Evolutionary conservation across 441 rosid species (phyloP).

Genomic region (Brassica hybrid): DNA sequence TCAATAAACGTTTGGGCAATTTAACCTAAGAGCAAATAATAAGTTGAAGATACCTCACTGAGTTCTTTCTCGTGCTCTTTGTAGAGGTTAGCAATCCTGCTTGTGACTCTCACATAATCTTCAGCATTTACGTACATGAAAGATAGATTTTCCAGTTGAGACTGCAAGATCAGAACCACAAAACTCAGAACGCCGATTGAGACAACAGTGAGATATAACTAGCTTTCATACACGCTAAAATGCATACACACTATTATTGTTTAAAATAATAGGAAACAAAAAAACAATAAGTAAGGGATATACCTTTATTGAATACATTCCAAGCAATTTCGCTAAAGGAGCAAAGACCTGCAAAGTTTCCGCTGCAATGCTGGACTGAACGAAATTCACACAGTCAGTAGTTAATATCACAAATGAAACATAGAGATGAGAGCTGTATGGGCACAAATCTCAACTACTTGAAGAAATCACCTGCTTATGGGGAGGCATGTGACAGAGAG

Average conservation of each 20-base stretch:
- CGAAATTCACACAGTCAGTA: slow-evolving; percentile 40
- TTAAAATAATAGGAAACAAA: slow-evolving; percentile 2
- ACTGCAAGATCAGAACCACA: neutral
- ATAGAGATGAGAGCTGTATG: slow-evolving; percentile 23
- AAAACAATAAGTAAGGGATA: slow-evolving; percentile 15
- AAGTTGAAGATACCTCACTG: slow-evolving; percentile 61
- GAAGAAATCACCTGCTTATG: slow-evolving; percentile 81
- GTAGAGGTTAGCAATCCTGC: slow-evolving; percentile 83
- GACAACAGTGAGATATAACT: too few relatives aligned
- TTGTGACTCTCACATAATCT: slow-evolving; percentile 80
- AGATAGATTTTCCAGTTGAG: slow-evolving; percentile 95
- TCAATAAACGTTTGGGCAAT: slow-evolving; percentile 9
- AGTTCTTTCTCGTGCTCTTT: slow-evolving; percentile 94
- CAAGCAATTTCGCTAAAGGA: slow-evolving; percentile 92
- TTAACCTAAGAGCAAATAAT: slow-evolving; percentile 7
- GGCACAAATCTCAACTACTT: slow-evolving; percentile 26
- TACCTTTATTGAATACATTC: slow-evolving; percentile 98
- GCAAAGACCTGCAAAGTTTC: slow-evolving; percentile 99
- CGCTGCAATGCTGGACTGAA: slow-evolving; percentile 92
- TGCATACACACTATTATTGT: too few relatives aligned
- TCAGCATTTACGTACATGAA: slow-evolving; percentile 93
- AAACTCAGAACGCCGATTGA: too few relatives aligned
- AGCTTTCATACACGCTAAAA: too few relatives aligned
- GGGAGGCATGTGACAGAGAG: slow-evolving; percentile 92
- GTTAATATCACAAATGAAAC: neutral